Evolutionary conservation across 2,329 filamentous ascomycete species (phyloP).

Genomic region (Cytospora leucostoma): DNA sequence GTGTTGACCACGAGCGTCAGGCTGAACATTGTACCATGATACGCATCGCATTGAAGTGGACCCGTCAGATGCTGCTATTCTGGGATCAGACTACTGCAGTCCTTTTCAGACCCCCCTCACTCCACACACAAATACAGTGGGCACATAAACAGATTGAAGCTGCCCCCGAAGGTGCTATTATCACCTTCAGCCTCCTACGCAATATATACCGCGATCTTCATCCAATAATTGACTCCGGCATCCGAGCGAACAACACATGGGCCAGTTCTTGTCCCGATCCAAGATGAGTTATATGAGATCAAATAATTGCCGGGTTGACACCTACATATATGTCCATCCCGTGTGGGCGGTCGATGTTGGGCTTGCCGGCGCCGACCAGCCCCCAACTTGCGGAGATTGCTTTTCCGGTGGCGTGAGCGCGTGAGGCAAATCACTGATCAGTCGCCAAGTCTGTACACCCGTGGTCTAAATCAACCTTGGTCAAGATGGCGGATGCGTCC

Average conservation of each 20-base stretch:
- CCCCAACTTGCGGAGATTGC: not conserved
- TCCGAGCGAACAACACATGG: not conserved
- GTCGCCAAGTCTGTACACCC: not conserved
- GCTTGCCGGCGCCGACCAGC: not conserved
- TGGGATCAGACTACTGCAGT: conserved; percentile 8
- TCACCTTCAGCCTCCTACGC: not conserved
- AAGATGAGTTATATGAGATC: not conserved
- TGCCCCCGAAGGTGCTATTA: not conserved
- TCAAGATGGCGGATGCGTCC: not conserved
- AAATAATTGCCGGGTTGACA: too few relatives aligned
- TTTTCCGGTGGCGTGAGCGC: not conserved
- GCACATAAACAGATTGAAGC: too few relatives aligned
- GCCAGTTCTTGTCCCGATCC: not conserved
- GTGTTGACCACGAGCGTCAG: not conserved
- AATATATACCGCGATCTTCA: not conserved
- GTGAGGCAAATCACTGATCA: not conserved
- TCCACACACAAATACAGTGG: conserved; percentile 2
- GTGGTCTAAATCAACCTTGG: not conserved
- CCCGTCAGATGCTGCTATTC: conserved; percentile 4
- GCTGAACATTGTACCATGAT: not conserved
- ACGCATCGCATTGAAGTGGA: not conserved
- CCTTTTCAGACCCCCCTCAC: not conserved
- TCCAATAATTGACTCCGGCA: not conserved
- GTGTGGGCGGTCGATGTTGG: not conserved
- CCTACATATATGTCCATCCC: not conserved